Percentiles rank a stretch among this genome's conserved stretches.
phyloP scores from a whole-genome alignment of 495 filamentous ascomycete genomes.

The Penicillium steckii region DNA sequence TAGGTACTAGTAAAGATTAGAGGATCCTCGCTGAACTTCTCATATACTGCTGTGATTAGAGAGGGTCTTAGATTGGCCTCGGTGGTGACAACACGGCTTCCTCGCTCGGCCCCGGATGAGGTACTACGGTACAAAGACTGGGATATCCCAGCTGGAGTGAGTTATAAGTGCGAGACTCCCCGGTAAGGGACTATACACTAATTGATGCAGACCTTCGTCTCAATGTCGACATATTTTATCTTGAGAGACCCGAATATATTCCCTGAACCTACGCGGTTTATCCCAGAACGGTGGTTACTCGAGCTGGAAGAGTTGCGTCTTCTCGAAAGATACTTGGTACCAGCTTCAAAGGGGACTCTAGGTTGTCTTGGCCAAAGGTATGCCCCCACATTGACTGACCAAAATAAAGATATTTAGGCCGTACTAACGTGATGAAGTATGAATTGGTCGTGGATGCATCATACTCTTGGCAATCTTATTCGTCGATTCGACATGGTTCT shows the following conservation, averaged over 20 bases:
- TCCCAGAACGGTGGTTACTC: constrained; percentile 46
- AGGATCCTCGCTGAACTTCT: not conserved
- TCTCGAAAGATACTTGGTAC: constrained; percentile 35
- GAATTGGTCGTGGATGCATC: constrained; percentile 5
- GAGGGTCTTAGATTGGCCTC: constrained; percentile 56
- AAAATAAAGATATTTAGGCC: not conserved
- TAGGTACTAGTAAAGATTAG: no score
- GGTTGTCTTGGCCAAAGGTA: constrained; percentile 49
- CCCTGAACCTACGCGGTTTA: constrained; percentile 36
- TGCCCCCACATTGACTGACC: constrained; percentile 8
- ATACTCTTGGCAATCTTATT: constrained; percentile 1
- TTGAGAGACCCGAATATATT: constrained; percentile 40
- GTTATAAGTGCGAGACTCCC: not conserved
- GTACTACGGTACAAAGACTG: constrained; percentile 18
- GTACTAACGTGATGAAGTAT: not conserved
- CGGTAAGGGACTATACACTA: not conserved
- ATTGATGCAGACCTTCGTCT: constrained; percentile 11
- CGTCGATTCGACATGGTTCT: constrained; percentile 7
- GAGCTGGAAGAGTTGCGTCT: constrained; percentile 13
- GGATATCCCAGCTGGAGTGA: constrained; percentile 27
- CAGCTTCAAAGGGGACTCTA: constrained; percentile 45
- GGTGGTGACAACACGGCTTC: constrained; percentile 33
- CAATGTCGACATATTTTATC: constrained; percentile 31
- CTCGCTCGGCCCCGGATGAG: constrained; percentile 36
- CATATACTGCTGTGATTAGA: constrained; percentile 49